Conservation (phyloP, 257 asterid species). For the Plectranthus barbatus region DNA sequence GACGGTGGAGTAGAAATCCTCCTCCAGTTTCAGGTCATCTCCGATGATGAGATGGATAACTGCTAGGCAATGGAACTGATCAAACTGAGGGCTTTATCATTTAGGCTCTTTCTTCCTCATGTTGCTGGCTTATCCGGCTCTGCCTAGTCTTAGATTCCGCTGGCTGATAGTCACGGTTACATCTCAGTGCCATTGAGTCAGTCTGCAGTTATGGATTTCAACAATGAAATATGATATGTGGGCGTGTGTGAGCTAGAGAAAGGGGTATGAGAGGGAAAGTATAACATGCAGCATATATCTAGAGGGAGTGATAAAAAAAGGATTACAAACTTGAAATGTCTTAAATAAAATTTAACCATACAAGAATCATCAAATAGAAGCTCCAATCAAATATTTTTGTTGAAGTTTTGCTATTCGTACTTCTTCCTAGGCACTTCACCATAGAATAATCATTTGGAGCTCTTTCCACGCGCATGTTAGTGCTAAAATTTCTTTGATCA, state of each 20-base stretch:
- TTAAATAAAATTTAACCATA: no score
- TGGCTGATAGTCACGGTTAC: not conserved
- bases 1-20: not conserved
- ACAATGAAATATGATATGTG: no score
- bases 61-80: not conserved
- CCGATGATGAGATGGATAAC: not conserved
- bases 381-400: not conserved
- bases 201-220: not conserved
- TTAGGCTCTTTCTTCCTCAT: not conserved
- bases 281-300: not conserved
- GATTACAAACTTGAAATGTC: no score
- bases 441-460: no score
- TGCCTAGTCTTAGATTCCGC: not conserved
- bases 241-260: no score
- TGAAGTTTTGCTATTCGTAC: not conserved
- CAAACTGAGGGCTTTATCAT: not conserved
- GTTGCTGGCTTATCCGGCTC: no score
- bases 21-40: constrained; percentile 3
- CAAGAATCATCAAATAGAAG: not conserved
- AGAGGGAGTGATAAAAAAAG: not conserved
- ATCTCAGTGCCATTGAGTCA: not conserved
- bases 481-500: not conserved
- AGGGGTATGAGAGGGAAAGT: no score
- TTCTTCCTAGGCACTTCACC: no score
- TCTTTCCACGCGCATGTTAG: no score